Evolutionary conservation across 1,284 basidiomycete genomes (phyloP).

Genomic region (Papiliotrema fonsecae): DNA sequence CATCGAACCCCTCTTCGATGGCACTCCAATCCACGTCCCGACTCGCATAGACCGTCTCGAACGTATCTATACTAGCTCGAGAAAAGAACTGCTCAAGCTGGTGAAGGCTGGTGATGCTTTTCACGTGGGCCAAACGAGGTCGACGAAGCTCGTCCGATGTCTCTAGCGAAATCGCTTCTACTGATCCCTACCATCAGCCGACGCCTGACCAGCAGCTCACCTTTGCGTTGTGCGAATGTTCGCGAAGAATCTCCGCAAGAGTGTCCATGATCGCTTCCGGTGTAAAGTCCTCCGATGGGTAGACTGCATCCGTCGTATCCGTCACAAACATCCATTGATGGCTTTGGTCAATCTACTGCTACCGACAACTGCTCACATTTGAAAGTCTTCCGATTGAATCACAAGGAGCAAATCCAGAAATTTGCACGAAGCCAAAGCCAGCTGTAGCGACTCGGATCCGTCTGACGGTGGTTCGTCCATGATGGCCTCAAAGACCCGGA

Average conservation of each 20-base stretch:
- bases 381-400: slow-evolving; percentile 94
- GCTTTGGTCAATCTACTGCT: slow-evolving; percentile 50
- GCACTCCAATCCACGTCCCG: slow-evolving; percentile 71
- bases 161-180: slow-evolving; percentile 1
- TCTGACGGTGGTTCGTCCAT: slow-evolving; percentile 55
- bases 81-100: slow-evolving; percentile 84
- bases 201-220: slow-evolving; percentile 20
- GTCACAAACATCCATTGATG: slow-evolving; percentile 99
- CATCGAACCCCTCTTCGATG: slow-evolving; percentile 70
- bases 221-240: slow-evolving; percentile 53
- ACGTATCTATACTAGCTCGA: slow-evolving; percentile 76
- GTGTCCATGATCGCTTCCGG: slow-evolving; percentile 88
- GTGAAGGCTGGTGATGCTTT: slow-evolving; percentile 70
- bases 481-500: slow-evolving; percentile 56
- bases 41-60: slow-evolving; percentile 80
- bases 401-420: slow-evolving; percentile 86
- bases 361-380: slow-evolving; percentile 62
- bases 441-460: slow-evolving; percentile 72
- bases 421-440: slow-evolving; percentile 86
- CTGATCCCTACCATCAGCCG: slow-evolving; percentile 2
- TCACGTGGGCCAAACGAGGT: slow-evolving; percentile 64
- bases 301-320: slow-evolving; percentile 92
- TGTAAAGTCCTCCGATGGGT: slow-evolving; percentile 73
- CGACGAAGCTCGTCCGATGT: slow-evolving; percentile 53
- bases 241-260: slow-evolving; percentile 72